These are phyloP conservation scores for Fraxinus dipetala DNA, from an alignment of 305 asterid genomes.

Conservation along the genomic window DNA sequence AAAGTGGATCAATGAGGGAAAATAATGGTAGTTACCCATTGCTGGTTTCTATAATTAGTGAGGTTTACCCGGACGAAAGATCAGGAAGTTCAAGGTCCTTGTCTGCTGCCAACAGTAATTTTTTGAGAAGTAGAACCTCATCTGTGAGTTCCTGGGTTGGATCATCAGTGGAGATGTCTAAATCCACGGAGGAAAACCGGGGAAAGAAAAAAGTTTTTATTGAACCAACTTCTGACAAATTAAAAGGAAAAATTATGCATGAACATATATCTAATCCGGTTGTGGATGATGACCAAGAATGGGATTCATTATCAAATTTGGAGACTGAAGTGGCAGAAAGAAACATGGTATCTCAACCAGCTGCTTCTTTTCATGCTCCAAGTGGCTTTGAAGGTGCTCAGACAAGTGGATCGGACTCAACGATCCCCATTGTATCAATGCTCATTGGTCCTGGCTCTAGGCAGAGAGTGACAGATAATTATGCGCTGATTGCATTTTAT, in stretches of 20 bases:
- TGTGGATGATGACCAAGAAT: constrained; percentile 68
- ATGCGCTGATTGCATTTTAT: constrained; percentile 73
- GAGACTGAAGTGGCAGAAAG: constrained; percentile 54
- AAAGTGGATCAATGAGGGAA: constrained; percentile 48
- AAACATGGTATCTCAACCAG: constrained; percentile 45
- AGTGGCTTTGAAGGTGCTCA: constrained; percentile 61
- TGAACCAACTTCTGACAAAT: constrained; percentile 45
- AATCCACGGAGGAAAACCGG: constrained; percentile 59
- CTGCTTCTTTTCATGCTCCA: constrained; percentile 44
- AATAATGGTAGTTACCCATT: constrained; percentile 40
- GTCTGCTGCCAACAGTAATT: constrained; percentile 65
- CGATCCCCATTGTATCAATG: constrained; percentile 68
- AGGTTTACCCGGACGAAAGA: constrained; percentile 67
- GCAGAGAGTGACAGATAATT: constrained; percentile 57
- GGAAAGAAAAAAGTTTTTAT: constrained; percentile 57
- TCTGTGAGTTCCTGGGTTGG: constrained; percentile 97
- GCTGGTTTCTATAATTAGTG: constrained; percentile 58
- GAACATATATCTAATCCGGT: constrained; percentile 41
- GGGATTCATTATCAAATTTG: constrained; percentile 40
- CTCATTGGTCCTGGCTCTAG: constrained; percentile 64
- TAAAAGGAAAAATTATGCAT: constrained; percentile 58
- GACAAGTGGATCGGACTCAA: constrained; percentile 69
- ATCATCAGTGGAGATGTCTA: constrained; percentile 53
- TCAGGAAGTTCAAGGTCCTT: constrained; percentile 70
- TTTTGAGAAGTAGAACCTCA: constrained; percentile 77